phyloP scores from a whole-genome alignment of 306 rosid species.

The Leucaena leucocephala region DNA sequence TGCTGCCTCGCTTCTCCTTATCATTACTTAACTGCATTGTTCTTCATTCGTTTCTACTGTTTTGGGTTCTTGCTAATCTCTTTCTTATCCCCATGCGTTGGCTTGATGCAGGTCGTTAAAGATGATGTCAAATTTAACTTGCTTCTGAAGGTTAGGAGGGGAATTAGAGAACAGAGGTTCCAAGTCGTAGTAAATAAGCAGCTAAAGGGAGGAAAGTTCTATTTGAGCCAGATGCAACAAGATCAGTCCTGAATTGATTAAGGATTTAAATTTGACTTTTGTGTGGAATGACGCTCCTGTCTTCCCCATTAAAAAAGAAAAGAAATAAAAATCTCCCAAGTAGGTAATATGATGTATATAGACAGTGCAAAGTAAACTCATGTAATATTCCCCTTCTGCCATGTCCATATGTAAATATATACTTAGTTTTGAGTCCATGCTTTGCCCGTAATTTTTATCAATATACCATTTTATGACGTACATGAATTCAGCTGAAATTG shows the following conservation, averaged over 20 bases:
- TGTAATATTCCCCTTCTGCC: neutral
- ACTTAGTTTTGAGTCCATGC: neutral
- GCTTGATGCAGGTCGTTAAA: constrained; percentile 48
- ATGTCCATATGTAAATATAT: neutral
- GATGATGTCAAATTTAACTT: constrained; percentile 49
- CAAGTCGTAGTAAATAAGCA: constrained; percentile 46
- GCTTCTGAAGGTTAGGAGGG: constrained; percentile 51
- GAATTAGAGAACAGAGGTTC: constrained; percentile 38
- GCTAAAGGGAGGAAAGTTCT: constrained; percentile 34
- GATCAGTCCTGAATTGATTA: constrained; percentile 16
- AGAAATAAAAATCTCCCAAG: neutral
- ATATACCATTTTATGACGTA: neutral
- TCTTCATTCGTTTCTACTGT: neutral
- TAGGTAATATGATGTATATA: neutral
- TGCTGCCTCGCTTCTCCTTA: neutral
- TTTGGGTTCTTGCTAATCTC: neutral
- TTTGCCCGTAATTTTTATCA: neutral
- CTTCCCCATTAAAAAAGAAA: neutral
- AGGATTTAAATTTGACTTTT: neutral
- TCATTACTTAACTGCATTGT: constrained; percentile 5
- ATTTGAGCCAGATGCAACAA: constrained; percentile 39
- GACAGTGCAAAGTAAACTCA: neutral
- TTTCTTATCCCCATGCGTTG: constrained; percentile 4
- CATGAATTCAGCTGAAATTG: neutral
- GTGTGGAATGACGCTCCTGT: constrained; percentile 15